Evolutionary conservation across 2,329 filamentous ascomycete genomes (phyloP), one percentile per base, ranked within the genome.

Genomic region (Fusarium udum): DNA sequence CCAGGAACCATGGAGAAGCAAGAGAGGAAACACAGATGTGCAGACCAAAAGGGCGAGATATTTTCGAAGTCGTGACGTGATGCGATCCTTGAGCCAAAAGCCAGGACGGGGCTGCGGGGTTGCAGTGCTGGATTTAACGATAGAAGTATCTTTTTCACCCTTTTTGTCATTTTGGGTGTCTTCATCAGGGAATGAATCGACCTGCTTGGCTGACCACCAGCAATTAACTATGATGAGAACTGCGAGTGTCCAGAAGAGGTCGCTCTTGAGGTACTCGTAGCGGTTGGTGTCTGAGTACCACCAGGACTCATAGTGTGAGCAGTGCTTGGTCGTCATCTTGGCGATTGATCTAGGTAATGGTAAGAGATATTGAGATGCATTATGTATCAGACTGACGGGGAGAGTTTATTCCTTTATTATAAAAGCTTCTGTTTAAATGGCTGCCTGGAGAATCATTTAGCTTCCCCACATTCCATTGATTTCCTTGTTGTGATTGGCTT

Each of bases 221-320:
- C 22, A 53, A n/a, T 74, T 74, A 24, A 14, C 57, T 10, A 63
- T 4, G 20, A 74, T 61, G 26, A 58, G 31, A 24, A 67, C 31
- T 4, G 63, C 71, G 4, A 74, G 34, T 15, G 52, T 43, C 72
- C 72, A 74, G 49, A 74, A 74, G 5, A 59, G 12, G 40, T 74
- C 72, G 15, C 57, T 74, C n/a, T 48, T 36, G 11, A 74, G 9
- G 15, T 69, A 72, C 39, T 75, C 72, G 16, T 67, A 69, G 9
- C 66, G 65, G 7, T 34, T 31, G 13, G 61, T 26, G 46, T 72
- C 70, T 15, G 55, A 43, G 65, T 73, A 73, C 70, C 61, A 73
- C 42, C 42, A 24, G 18, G 60, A 57, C 22, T 69, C 49, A 15
- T 40, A 45, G 4, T 37, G n/a, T 7, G 22, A 15, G 18, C 16